A percentile compares a stretch with the other conserved stretches of the same genome.
Evolutionary conservation across 768 basidiomycete genomes (phyloP).

Genomic region (Termitomyces bulborhizus): DNA sequence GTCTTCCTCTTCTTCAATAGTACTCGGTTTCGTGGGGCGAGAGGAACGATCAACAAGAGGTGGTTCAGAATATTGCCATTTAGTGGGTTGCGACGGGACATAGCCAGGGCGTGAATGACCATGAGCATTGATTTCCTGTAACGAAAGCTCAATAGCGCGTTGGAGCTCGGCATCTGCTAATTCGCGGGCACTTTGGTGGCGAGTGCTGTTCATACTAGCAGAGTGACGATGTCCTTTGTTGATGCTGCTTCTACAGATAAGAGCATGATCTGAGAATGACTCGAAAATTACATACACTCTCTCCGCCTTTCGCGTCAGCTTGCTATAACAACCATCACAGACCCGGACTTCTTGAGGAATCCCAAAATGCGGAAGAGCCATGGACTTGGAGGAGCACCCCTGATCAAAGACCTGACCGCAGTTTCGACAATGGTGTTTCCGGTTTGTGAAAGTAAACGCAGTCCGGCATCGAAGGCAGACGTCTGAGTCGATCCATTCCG

Average conservation of each 20-base stretch:
- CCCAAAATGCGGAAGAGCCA: slow-evolving; percentile 88
- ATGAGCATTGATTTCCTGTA: slow-evolving; percentile 65
- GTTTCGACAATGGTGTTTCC: slow-evolving; percentile 97
- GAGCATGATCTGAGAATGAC: neutral
- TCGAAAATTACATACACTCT: slow-evolving; percentile 35
- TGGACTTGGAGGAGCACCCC: slow-evolving; percentile 78
- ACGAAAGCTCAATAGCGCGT: slow-evolving; percentile 86
- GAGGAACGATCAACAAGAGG: slow-evolving; percentile 58
- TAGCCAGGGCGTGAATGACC: slow-evolving; percentile 56
- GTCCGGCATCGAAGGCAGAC: slow-evolving; percentile 91
- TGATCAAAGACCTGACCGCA: slow-evolving; percentile 98
- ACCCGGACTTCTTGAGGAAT: slow-evolving; percentile 91
- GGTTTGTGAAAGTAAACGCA: slow-evolving; percentile 89
- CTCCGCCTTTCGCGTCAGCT: slow-evolving; percentile 62
- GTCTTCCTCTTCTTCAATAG: slow-evolving; percentile 61
- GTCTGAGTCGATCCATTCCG: slow-evolving; percentile 97
- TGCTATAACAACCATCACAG: slow-evolving; percentile 85
- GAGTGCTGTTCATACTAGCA: slow-evolving; percentile 44
- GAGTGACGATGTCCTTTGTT: slow-evolving; percentile 51
- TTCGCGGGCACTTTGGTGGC: slow-evolving; percentile 54
- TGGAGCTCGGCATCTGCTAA: slow-evolving; percentile 84
- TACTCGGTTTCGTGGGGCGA: slow-evolving; percentile 28
- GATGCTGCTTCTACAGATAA: slow-evolving; percentile 15
- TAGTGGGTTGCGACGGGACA: slow-evolving; percentile 55
- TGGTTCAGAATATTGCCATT: slow-evolving; percentile 63